Base-by-base conservation (phyloP, 2,329 filamentous ascomycete species). In the Plenodomus biglobosus region DNA sequence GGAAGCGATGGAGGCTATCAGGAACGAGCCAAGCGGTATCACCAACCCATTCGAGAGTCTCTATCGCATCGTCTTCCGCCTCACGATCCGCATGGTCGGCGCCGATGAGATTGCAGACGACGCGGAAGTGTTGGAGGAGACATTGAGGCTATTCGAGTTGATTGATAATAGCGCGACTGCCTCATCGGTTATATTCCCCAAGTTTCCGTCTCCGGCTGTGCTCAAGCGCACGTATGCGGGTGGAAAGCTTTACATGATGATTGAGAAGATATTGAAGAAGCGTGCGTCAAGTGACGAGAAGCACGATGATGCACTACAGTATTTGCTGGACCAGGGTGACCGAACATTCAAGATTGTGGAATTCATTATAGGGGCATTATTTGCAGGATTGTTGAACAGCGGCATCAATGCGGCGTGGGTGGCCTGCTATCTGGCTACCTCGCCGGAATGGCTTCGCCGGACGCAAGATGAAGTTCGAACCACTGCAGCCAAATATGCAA, bases 71-170 rank as follows among this genome's bases (percentile, higher is more conserved):
- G 73, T 84, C 1, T 84, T 79, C 63, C 74, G 77, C 58, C 72
- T 84, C n/a, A 84, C 80, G 3, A 81, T 83, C 70, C 76, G 81
- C 11, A 79, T 75, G 3, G 72, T 84, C 1, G 81, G 78, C 6
- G 75, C 75, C 42, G 70, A 76, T 24, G 81, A 84, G 36, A 76
- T 84, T 20, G 80, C 80, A 13, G 70, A 79, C 2, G 69, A 79
- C 41, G 71, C 73, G 0, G 53, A 52, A 5, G 59, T 79, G 17
- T 56, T 80, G 2, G 65, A 64, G n/a, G 65, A 72, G 32, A 75
- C 74, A 2, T 68, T 83, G 13, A 48, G 62, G 13, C 64, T 75
- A 10, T 83, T 78, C 50, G 74, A 78, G 46, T 62, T 61, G 21
- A 74, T 83, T 36, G 80, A 82, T 42, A 53, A 53, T 2, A 69